Conservation (phyloP, 1,284 basidiomycete genomes). For the Boletus smithii region DNA sequence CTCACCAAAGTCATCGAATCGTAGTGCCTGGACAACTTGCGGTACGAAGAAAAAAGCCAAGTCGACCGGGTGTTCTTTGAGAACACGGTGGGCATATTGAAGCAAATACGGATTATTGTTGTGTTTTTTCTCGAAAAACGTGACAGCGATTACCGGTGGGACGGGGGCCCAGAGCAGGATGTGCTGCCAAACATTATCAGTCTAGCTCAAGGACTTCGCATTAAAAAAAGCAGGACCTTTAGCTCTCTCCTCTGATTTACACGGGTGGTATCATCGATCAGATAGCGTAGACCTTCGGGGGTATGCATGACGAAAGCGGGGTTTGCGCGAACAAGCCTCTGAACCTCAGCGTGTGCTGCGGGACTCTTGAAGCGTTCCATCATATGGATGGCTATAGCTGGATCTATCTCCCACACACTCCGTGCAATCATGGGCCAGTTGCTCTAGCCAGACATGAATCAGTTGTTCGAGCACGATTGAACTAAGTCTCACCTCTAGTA, state of each 20-base stretch:
- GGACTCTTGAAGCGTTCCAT: slow-evolving; percentile 82
- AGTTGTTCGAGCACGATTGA: not conserved
- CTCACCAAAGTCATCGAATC: slow-evolving; percentile 82
- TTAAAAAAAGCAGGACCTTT: slow-evolving; percentile 47
- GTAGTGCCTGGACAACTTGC: slow-evolving; percentile 94
- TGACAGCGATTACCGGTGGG: slow-evolving; percentile 82
- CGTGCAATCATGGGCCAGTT: slow-evolving; percentile 69
- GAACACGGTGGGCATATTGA: slow-evolving; percentile 95
- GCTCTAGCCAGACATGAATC: slow-evolving; percentile 41
- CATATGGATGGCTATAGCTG: slow-evolving; percentile 80
- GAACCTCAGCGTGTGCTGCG: slow-evolving; percentile 66
- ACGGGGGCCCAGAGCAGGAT: slow-evolving; percentile 87
- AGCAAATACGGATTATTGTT: slow-evolving; percentile 82
- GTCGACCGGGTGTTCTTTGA: slow-evolving; percentile 93
- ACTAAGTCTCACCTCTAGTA: slow-evolving; percentile 52
- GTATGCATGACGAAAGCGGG: slow-evolving; percentile 71
- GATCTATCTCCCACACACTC: slow-evolving; percentile 81
- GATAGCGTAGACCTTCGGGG: slow-evolving; percentile 76
- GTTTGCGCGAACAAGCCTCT: slow-evolving; percentile 70
- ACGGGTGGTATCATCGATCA: slow-evolving; percentile 75
- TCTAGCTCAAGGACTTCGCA: not conserved
- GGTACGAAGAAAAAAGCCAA: slow-evolving; percentile 99
- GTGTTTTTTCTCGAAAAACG: slow-evolving; percentile 84
- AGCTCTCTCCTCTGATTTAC: slow-evolving; percentile 59
- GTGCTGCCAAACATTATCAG: slow-evolving; percentile 49